phyloP scores from a whole-genome alignment of 2,329 filamentous ascomycete species.

The Cytospora chrysosperma region DNA sequence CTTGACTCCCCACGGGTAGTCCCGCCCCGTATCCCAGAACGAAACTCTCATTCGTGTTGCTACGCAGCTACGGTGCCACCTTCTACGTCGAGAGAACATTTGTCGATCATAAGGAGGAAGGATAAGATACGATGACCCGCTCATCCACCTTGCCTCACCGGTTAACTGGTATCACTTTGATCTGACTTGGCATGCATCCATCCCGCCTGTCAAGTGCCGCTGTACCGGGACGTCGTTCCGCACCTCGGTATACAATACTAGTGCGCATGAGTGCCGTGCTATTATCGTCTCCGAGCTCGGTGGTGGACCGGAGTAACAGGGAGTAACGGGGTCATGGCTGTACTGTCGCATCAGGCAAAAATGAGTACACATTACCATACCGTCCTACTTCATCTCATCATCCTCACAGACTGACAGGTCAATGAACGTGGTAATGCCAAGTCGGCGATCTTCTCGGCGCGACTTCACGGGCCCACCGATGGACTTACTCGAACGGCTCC shows the following conservation, averaged over 20 bases:
- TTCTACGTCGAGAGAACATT: not conserved
- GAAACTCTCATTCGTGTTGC: too few relatives aligned
- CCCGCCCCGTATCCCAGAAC: too few relatives aligned
- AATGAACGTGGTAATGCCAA: not conserved
- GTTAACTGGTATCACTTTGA: too few relatives aligned
- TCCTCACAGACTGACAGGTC: not conserved
- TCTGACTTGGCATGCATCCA: not conserved
- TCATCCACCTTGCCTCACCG: not conserved
- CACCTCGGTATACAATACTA: not conserved
- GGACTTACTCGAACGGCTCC: too few relatives aligned
- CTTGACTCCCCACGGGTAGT: too few relatives aligned
- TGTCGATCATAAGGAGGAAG: not conserved
- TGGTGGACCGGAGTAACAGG: not conserved
- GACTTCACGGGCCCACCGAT: not conserved
- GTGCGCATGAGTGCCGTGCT: not conserved
- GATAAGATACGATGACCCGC: not conserved
- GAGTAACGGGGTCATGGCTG: too few relatives aligned
- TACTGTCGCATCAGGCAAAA: not conserved
- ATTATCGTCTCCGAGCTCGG: not conserved
- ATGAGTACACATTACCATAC: too few relatives aligned
- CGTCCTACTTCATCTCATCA: not conserved
- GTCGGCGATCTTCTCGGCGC: not conserved
- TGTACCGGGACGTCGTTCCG: not conserved
- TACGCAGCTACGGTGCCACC: not conserved
- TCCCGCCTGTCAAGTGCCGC: not conserved